These are phyloP conservation scores for Trichophyton rubrum DNA, from an alignment of 2,329 filamentous ascomycete species.

Conservation along the genomic window DNA sequence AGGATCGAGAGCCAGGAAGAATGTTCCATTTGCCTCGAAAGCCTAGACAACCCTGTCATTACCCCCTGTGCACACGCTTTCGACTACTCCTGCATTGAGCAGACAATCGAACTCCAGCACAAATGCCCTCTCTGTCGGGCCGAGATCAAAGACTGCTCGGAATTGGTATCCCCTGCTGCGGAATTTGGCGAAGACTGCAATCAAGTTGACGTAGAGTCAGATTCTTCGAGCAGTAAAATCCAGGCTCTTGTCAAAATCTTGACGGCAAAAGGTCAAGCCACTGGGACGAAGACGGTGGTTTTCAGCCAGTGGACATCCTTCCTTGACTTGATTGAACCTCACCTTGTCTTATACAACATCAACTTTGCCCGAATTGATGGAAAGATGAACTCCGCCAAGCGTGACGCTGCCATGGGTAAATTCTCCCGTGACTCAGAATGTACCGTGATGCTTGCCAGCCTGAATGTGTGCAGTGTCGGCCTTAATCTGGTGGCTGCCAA, in stretches of 20 bases:
- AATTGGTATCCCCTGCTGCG: conserved; percentile 54
- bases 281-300: conserved; percentile 62
- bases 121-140: conserved; percentile 79
- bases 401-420: conserved; percentile 58
- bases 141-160: conserved; percentile 46
- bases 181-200: conserved; percentile 40
- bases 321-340: conserved; percentile 60
- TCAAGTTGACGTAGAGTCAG: conserved; percentile 44
- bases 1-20: conserved; percentile 71
- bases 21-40: conserved; percentile 69
- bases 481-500: conserved; percentile 78
- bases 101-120: conserved; percentile 60
- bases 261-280: conserved; percentile 51
- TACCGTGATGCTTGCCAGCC: conserved; percentile 66
- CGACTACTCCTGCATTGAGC: conserved; percentile 59
- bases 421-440: conserved; percentile 56
- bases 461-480: conserved; percentile 73
- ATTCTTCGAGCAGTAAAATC: conserved; percentile 67
- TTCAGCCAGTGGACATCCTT: conserved; percentile 75
- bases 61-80: conserved; percentile 76
- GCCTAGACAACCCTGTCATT: conserved; percentile 60
- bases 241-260: conserved; percentile 66
- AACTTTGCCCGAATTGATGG: conserved; percentile 66
- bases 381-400: conserved; percentile 55
- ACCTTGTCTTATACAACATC: conserved; percentile 49